Conservation (phyloP, 208 protist genomes). For the Wallacemonas collosoma region DNA sequence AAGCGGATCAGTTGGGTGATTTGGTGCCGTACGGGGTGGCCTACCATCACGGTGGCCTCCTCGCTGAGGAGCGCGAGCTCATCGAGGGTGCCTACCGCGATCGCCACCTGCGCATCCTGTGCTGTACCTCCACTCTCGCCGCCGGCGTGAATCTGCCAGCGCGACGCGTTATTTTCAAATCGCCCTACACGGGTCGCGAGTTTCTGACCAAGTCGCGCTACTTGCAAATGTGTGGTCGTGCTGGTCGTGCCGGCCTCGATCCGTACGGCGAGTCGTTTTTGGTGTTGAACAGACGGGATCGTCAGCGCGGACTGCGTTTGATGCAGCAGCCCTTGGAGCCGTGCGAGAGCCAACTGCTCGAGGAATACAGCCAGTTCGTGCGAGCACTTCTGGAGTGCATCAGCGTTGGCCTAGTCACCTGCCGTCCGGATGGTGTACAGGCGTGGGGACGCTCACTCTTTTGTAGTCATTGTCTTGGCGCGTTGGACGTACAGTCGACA, state of each 20-base stretch:
- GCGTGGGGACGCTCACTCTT: slow-evolving; percentile 58
- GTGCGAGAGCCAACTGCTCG: slow-evolving; percentile 54
- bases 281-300: slow-evolving; percentile 54
- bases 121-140: slow-evolving; percentile 93
- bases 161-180: slow-evolving; percentile 86
- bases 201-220: slow-evolving; percentile 79
- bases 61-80: slow-evolving; percentile 77
- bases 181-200: slow-evolving; percentile 66
- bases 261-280: slow-evolving; percentile 85
- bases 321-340: slow-evolving; percentile 51
- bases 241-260: slow-evolving; percentile 80
- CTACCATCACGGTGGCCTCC: slow-evolving; percentile 89
- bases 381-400: slow-evolving; percentile 84
- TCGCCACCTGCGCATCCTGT: slow-evolving; percentile 75
- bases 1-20: slow-evolving; percentile 43
- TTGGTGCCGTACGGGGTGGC: slow-evolving; percentile 79
- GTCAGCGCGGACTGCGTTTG: slow-evolving; percentile 39
- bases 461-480: slow-evolving; percentile 43
- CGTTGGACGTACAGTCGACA: slow-evolving; percentile 36
- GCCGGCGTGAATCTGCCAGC: slow-evolving; percentile 94
- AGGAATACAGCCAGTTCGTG: slow-evolving; percentile 40
- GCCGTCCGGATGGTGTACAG: slow-evolving; percentile 28
- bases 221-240: slow-evolving; percentile 85
- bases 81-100: slow-evolving; percentile 83
- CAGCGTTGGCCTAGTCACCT: slow-evolving; percentile 62